Conservation (phyloP, 306 rosid species). For the Malus fusca region DNA sequence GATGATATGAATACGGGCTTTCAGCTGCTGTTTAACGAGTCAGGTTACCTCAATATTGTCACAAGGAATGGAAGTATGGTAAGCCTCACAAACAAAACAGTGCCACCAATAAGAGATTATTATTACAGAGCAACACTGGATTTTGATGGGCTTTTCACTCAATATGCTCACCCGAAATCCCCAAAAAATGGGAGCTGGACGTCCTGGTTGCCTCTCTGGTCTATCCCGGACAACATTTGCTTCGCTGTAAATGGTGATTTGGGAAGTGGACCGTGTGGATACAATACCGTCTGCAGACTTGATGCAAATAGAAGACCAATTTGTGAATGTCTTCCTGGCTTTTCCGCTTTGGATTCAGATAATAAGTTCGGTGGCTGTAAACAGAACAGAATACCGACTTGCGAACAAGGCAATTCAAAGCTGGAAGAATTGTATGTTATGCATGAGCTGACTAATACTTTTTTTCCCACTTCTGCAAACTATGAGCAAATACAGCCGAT, state of each 20-base stretch:
- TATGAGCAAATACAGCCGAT: not conserved
- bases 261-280: constrained; percentile 21
- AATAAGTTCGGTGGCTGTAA: constrained; percentile 15
- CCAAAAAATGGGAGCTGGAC: not conserved
- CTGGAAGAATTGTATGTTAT: not conserved
- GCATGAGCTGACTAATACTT: not conserved
- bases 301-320: not conserved
- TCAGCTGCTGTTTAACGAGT: constrained; percentile 15
- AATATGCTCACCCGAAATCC: constrained; percentile 2
- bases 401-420: not conserved
- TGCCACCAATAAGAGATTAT: not conserved
- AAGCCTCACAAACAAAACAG: not conserved
- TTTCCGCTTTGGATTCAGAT: constrained; percentile 7
- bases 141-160: constrained; percentile 19
- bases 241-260: not conserved
- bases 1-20: not conserved
- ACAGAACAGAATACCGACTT: not conserved
- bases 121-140: constrained; percentile 25
- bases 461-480: not conserved
- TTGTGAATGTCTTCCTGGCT: constrained; percentile 22
- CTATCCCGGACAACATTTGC: constrained; percentile 27
- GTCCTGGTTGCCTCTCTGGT: constrained; percentile 7
- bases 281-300: constrained; percentile 14
- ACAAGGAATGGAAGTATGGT: not conserved
- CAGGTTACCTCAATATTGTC: constrained; percentile 13